phyloP scores from a whole-genome alignment of 345 rosid genomes.

The Acer negundo region DNA sequence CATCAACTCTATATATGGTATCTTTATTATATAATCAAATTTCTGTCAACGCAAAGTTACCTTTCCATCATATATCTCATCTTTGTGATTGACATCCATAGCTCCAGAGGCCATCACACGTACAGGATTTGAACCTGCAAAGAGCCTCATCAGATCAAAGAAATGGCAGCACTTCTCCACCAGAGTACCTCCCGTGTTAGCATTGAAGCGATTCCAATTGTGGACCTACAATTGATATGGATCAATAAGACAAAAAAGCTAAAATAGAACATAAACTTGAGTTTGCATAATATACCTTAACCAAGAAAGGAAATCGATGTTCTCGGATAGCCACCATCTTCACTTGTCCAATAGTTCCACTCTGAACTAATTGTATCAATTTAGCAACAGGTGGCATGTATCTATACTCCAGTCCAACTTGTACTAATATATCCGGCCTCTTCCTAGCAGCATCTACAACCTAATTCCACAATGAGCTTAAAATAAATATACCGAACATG shows the following conservation, averaged over 20 bases:
- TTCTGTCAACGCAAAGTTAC: constrained; percentile 32
- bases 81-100: constrained; percentile 88
- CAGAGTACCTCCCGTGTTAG: constrained; percentile 85
- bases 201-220: constrained; percentile 94
- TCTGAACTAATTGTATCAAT: constrained; percentile 71
- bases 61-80: constrained; percentile 87
- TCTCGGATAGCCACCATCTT: constrained; percentile 95
- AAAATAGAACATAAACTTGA: constrained; percentile 15
- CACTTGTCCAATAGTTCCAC: constrained; percentile 63
- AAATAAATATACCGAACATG: constrained; percentile 3
- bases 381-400: constrained; percentile 97
- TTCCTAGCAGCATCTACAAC: constrained; percentile 73
- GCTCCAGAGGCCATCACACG: constrained; percentile 96
- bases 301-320: constrained; percentile 90
- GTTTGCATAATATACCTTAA: constrained; percentile 59
- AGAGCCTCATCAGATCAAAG: constrained; percentile 92
- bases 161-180: constrained; percentile 99
- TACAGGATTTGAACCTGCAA: constrained; percentile 82
- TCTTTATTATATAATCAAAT: neutral
- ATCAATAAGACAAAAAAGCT: constrained; percentile 16
- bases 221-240: constrained; percentile 53
- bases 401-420: constrained; percentile 90
- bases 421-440: constrained; percentile 83
- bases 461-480: constrained; percentile 34
- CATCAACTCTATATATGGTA: neutral